phyloP scores from a whole-genome alignment of 768 basidiomycete genomes.

The Trametes sanguinea region DNA sequence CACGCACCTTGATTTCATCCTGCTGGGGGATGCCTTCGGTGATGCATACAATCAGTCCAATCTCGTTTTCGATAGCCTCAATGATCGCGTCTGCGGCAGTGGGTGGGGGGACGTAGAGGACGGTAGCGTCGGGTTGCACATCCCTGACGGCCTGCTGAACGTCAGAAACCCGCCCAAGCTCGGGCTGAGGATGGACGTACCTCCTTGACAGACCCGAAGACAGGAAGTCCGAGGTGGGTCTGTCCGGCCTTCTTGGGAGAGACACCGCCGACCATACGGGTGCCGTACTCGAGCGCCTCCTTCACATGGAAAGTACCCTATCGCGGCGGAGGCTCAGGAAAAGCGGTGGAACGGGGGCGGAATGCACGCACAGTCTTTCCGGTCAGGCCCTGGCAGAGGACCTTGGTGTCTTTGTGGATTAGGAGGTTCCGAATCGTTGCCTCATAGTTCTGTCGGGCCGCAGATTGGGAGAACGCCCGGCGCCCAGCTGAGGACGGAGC shows the following conservation, averaged over 20 bases:
- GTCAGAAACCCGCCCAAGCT: conserved; percentile 21
- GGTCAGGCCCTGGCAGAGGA: conserved; percentile 87
- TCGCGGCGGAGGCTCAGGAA: neutral
- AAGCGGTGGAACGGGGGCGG: neutral
- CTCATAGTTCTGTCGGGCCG: conserved; percentile 75
- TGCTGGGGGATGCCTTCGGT: conserved; percentile 98
- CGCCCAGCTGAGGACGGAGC: conserved; percentile 53
- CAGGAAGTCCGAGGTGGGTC: conserved; percentile 91
- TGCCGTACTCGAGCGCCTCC: conserved; percentile 93
- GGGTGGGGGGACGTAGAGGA: conserved; percentile 98
- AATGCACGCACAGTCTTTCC: conserved; percentile 79
- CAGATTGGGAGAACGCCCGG: conserved; percentile 82
- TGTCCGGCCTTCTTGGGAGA: conserved; percentile 96
- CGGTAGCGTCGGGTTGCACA: conserved; percentile 86
- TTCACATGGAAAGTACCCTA: conserved; percentile 96
- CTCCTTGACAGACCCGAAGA: conserved; percentile 91
- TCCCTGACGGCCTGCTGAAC: conserved; percentile 76
- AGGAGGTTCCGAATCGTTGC: conserved; percentile 90
- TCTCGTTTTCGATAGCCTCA: conserved; percentile 98
- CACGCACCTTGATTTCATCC: conserved; percentile 83
- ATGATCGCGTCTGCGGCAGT: conserved; percentile 95
- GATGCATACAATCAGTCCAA: conserved; percentile 95
- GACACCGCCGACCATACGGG: conserved; percentile 97
- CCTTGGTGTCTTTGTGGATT: conserved; percentile 93
- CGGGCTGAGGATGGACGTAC: conserved; percentile 40